Base-by-base conservation (phyloP, 176 grass and related monocot species). In the Oryza glumipatula region DNA sequence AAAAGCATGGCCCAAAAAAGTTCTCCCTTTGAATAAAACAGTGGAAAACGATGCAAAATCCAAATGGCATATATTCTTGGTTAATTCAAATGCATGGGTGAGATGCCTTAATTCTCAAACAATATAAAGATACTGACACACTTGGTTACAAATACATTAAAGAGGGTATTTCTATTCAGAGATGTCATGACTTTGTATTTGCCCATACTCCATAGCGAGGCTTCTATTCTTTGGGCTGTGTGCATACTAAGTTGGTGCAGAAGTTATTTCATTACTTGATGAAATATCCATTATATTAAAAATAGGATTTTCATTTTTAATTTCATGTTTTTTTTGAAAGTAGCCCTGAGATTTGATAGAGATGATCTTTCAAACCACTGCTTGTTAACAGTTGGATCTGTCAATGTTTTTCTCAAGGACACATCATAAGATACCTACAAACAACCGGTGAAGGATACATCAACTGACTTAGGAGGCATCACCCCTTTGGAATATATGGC, bases 381-480 rank as follows among this genome's bases (percentile, higher is more conserved):
- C 39, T 39, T 7, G 21, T 12, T 12, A n/a, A 60, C 19, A 60
- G 56, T 60, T 60, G 19, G 11, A n/a, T 60, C 19, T 60, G 56
- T 22, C 56, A 19, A 51, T 39, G 49, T 11, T 21, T 11, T 30
- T 9, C 7, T 3, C 13, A 9, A 49, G 33, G 70, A 21, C 26
- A 39, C 3, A 47, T 22, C n/a, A 48, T 49, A 24, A 68, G 28
- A 45, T 73, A 47, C 74, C 63, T 75, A 75, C 44, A 39, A 75
- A 33, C 45, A 35, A 76, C 22, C 51, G 16, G 16, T 66, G 24
- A 23, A 76, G 11, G 30, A 3, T 60, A 80, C 36, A 82, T 85
- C 11, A n/a, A 12, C 41, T 8, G 41, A 43, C 35, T 24, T 87
- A 21, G 71, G 78, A 87, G 71, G 12, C 85, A 60, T 76, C 71